These are phyloP conservation scores for Rhipidocladum racemiflorum DNA, from an alignment of 176 grass and related monocot species.

Conservation along the genomic window DNA sequence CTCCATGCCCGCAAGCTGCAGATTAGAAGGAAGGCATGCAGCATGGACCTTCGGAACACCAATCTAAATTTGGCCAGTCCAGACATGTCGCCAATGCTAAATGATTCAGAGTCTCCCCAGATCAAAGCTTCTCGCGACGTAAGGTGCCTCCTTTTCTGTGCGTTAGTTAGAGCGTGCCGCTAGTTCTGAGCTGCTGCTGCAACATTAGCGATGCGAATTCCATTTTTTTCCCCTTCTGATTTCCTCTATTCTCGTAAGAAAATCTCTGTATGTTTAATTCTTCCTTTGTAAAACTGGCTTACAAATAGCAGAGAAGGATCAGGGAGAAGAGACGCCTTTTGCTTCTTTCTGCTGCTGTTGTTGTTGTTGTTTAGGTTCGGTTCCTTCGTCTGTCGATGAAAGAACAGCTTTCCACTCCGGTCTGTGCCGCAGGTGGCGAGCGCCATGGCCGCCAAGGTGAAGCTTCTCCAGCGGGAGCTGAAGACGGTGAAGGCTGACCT, in stretches of 20 bases:
- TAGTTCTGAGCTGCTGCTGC: background rate
- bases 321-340: background rate
- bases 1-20: conserved; percentile 53
- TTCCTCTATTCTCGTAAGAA: background rate
- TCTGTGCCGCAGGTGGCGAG: conserved; percentile 52
- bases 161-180: background rate
- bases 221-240: background rate
- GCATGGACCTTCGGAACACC: conserved; percentile 43
- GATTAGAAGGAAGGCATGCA: conserved; percentile 61
- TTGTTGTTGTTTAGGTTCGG: background rate
- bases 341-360: background rate
- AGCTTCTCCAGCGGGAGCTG: conserved; percentile 78
- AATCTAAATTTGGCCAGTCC: conserved; percentile 11
- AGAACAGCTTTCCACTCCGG: conserved; percentile 7
- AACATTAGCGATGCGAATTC: background rate
- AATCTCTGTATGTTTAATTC: background rate
- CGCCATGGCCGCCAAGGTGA: conserved; percentile 92
- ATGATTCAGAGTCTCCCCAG: conserved; percentile 61
- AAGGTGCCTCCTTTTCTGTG: conserved; percentile 66
- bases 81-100: conserved; percentile 33
- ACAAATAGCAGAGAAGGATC: background rate
- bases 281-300: background rate
- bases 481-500: conserved; percentile 83
- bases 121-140: conserved; percentile 92
- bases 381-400: background rate